Evolutionary conservation across 2,329 filamentous ascomycete species (phyloP), one percentile per base, ranked within the genome.

Genomic region (Cladophialophora immunda): DNA sequence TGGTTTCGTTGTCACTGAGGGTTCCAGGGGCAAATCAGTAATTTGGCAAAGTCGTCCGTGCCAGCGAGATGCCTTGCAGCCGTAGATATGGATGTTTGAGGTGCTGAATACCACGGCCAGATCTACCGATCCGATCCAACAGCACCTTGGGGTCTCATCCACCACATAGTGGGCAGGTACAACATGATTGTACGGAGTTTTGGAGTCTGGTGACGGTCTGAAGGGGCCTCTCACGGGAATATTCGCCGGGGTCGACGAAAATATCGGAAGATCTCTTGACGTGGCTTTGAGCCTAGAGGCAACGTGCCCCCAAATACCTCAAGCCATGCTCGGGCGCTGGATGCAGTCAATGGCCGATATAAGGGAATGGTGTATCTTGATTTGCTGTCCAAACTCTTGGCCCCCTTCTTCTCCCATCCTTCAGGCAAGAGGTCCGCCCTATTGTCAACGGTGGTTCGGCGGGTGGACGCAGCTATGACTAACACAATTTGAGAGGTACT

Each of bases 401-500:
- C 38, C 38, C 17, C 38, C 17, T 34, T 45, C 38, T 45, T 45
- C 38, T 36, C 32, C 32, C n/a, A 45, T 45, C 17, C n/a, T 45
- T 5, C 4, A 45, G 19, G 17, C 17, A 45, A 9, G 38, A 45
- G n/a, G 38, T n/a, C 19, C 7, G 17, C 2, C 38, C 4, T 45
- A 4, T 7, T n/a, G 6, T 9, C 17, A 17, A 19, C 38, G 38
- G 38, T 6, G 38, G 17, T 19, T 19, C 38, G 38, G 38, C 38
- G 38, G 38, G 19, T 45, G 38, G 38, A 45, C 38, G 38, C 38
- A 45, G n/a, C 38, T n/a, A 45, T 45, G 38, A n/a, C 38, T 19
- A 45, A 45, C 38, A n/a, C 17, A 19, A 19, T 7, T 9, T 19
- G 38, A 19, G 6, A 45, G 17, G 17, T 2, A 19, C n/a, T 45